Conservation (phyloP, 768 basidiomycete species). For the Fomitopsis pulvina region DNA sequence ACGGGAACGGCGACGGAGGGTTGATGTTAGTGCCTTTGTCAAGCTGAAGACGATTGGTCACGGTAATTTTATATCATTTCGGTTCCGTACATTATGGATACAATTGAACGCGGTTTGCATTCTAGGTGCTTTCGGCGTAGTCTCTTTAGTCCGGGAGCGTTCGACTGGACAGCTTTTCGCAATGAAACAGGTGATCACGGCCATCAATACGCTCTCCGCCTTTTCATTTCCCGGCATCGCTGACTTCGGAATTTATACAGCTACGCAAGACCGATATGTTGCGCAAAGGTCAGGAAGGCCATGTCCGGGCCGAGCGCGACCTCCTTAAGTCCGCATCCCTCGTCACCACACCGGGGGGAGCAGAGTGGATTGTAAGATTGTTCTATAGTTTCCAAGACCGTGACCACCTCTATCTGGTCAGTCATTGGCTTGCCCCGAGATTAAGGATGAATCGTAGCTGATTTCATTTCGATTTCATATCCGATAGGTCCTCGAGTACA, state of each 20-base stretch:
- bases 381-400: constrained; percentile 94
- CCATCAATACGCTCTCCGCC: constrained; percentile 11
- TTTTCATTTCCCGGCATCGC: not conserved
- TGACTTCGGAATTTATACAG: constrained; percentile 26
- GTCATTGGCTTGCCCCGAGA: constrained; percentile 22
- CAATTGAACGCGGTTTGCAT: constrained; percentile 13
- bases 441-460: constrained; percentile 24
- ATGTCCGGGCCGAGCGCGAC: constrained; percentile 93
- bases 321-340: constrained; percentile 86
- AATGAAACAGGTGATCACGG: constrained; percentile 81
- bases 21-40: constrained; percentile 79
- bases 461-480: constrained; percentile 57
- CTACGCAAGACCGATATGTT: constrained; percentile 89
- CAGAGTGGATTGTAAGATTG: constrained; percentile 92
- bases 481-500: constrained; percentile 81
- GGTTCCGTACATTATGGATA: not conserved
- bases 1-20: constrained; percentile 75
- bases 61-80: constrained; percentile 42
- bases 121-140: constrained; percentile 91
- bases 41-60: constrained; percentile 94
- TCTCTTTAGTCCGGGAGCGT: constrained; percentile 84
- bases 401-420: constrained; percentile 90
- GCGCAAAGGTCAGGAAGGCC: constrained; percentile 94
- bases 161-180: constrained; percentile 78
- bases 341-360: constrained; percentile 63